Evolutionary conservation across 805 yeast species (phyloP).

Genomic region (Starmerella sirachaensis): DNA sequence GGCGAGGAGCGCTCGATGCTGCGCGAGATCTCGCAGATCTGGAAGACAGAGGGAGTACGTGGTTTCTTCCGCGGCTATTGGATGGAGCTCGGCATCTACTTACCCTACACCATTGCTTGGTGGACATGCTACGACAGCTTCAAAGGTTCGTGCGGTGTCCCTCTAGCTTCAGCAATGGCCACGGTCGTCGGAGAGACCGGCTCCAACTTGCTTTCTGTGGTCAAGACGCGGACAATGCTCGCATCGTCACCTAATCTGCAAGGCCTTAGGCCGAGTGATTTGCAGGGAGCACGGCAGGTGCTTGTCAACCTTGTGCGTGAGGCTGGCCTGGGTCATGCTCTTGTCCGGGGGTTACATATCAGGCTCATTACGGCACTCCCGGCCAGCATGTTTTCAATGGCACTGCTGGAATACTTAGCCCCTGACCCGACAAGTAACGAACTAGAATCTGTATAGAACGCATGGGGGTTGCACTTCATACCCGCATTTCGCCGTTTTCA

Average conservation of each 20-base stretch:
- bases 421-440: constrained; percentile 23
- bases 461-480: no score
- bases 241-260: constrained; percentile 29
- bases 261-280: constrained; percentile 29
- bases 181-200: constrained; percentile 26
- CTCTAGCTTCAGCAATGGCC: constrained; percentile 28
- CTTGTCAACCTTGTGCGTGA: constrained; percentile 28
- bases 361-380: constrained; percentile 29
- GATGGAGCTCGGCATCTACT: constrained; percentile 30
- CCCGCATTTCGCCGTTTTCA: no score
- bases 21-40: constrained; percentile 29
- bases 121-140: constrained; percentile 27
- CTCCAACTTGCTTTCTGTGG: constrained; percentile 30
- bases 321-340: constrained; percentile 27
- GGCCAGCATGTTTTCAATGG: constrained; percentile 29
- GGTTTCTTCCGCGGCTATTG: constrained; percentile 67
- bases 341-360: constrained; percentile 30
- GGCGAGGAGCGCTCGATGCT: background rate
- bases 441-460: background rate
- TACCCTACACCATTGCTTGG: constrained; percentile 31
- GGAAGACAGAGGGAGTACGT: constrained; percentile 48
- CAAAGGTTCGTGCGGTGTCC: constrained; percentile 8
- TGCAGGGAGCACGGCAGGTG: constrained; percentile 25
- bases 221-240: constrained; percentile 33
- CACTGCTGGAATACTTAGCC: constrained; percentile 28